phyloP scores from a whole-genome alignment of 179 eudicot species.

The Spergularia azorica region DNA sequence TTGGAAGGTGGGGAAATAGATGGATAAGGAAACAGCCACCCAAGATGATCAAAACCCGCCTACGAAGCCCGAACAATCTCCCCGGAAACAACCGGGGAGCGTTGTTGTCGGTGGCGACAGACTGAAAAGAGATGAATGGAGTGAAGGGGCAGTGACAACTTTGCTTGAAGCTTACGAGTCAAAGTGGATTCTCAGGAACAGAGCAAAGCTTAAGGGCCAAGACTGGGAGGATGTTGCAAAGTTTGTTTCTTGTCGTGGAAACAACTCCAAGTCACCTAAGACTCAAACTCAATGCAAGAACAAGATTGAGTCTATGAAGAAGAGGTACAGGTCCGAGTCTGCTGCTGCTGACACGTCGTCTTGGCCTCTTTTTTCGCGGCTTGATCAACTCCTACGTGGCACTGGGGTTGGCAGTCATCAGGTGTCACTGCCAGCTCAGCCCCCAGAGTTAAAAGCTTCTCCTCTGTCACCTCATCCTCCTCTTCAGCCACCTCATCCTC shows the following conservation, averaged over 20 bases:
- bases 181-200: constrained; percentile 83
- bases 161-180: constrained; percentile 86
- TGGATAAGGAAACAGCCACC: constrained; percentile 50
- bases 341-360: constrained; percentile 63
- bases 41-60: constrained; percentile 42
- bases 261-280: constrained; percentile 60
- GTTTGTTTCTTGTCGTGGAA: constrained; percentile 66
- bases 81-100: constrained; percentile 33
- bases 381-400: constrained; percentile 72
- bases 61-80: constrained; percentile 32
- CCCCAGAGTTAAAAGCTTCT: constrained; percentile 17
- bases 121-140: constrained; percentile 92
- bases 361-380: constrained; percentile 82
- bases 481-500: constrained; percentile 7
- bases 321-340: constrained; percentile 87
- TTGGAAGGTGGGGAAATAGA: constrained; percentile 29
- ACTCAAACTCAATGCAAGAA: constrained; percentile 96
- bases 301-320: constrained; percentile 99
- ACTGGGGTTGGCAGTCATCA: constrained; percentile 36
- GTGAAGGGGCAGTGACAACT: constrained; percentile 84
- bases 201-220: constrained; percentile 92
- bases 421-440: constrained; percentile 20
- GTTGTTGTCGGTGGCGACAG: constrained; percentile 43
- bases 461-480: constrained; percentile 9
- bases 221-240: constrained; percentile 98